Evolutionary conservation across 2,329 filamentous ascomycete species (phyloP), one percentile per base, ranked within the genome.

Genomic region (Scedosporium dehoogii): DNA sequence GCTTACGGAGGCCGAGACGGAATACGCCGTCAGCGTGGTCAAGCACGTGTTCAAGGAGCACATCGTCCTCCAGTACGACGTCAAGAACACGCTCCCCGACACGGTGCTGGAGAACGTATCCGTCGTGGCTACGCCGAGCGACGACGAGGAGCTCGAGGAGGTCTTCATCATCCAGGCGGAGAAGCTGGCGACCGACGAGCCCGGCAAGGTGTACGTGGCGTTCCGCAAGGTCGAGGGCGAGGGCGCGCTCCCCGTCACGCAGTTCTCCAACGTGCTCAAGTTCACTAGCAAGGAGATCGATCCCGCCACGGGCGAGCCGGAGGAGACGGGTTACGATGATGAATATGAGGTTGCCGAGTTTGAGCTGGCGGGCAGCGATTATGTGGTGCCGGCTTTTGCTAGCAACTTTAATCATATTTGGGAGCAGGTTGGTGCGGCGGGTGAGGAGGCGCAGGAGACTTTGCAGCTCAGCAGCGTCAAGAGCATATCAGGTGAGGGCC

Each of bases 11-110:
- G 91, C 91, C 61, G 94, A 97, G 77, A 97, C 93, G 21, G 94
- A 99, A 75, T 99, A 99, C 70, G 92, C 97, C 59, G 94, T 99
- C 64, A 87, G 84, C 42, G 87, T 94, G 23, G 85, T 97, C 75
- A 99, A 99, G 81, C 94, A 99, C 73, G 86, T 99, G 70, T 99
- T 97, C 86, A 96, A 96, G 78, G 91, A 96, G 73, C 91, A 97
- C 72, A 81, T 99, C 71, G 93, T 99, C 41, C 79, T 99, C 62
- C 94, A 99, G 72, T 99, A 94, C 75, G 91, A 97, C 72, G 87
- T 99, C 74, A 97, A 96, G 82, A 99, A 99, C 79, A 99, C 94
- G 2, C 82, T 99, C 10, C 88, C 91, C 12, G 91, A 92, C 65
- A 96, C 92, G 16, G 85, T 99, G 29, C 81, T 97, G 41, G 91